A percentile compares a stretch with the other conserved stretches of the same genome.
These are phyloP conservation scores for Serendipita sp. DNA, from an alignment of 768 basidiomycete genomes.

Conservation along the genomic window DNA sequence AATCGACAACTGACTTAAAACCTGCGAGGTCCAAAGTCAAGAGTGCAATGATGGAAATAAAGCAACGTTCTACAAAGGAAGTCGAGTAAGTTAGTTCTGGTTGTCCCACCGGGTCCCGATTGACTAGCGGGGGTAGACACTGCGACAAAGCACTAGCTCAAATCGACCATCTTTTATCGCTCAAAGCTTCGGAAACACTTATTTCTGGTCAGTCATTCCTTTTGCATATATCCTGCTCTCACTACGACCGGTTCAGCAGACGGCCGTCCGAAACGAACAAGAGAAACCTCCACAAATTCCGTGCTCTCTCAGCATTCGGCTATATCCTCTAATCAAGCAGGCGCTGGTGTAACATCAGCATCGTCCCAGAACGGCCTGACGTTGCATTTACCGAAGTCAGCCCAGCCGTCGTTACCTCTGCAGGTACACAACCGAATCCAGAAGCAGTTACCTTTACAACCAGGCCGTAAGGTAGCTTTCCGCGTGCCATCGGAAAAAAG, in stretches of 20 bases:
- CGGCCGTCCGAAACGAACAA: neutral
- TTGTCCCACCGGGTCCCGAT: neutral
- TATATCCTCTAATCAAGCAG: neutral
- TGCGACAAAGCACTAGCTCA: neutral
- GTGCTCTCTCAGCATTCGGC: neutral
- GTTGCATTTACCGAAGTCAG: neutral
- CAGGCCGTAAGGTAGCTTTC: conserved; percentile 68
- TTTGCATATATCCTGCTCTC: neutral
- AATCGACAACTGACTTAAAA: neutral
- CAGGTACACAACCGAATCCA: neutral
- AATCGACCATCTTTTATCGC: neutral
- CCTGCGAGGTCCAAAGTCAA: neutral
- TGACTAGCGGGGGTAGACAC: neutral
- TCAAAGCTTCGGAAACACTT: neutral
- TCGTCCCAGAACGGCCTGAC: neutral
- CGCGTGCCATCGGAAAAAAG: conserved; percentile 33
- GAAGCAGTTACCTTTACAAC: conserved; percentile 49
- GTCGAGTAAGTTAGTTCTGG: neutral
- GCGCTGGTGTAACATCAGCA: neutral
- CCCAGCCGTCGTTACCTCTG: neutral
- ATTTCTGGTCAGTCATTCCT: neutral
- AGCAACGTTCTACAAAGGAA: neutral
- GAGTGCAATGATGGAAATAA: neutral
- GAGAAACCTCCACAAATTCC: neutral
- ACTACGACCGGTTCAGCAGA: neutral